Evolutionary conservation across 345 rosid genomes (phyloP).

Genomic region (Linum usitatissimum): DNA sequence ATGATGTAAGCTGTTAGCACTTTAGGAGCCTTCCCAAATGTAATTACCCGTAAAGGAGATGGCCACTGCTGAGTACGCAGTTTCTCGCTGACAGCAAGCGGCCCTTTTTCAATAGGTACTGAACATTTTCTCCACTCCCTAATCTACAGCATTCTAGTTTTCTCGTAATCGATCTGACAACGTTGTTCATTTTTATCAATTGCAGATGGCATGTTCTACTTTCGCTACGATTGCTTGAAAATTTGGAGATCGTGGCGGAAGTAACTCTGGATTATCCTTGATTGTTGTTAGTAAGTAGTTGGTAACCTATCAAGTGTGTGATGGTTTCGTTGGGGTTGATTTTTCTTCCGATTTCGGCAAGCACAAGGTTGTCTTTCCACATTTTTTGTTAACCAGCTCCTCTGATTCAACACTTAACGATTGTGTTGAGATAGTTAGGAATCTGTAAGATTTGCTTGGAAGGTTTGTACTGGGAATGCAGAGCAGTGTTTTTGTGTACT

Average conservation of each 20-base stretch:
- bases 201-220: slow-evolving; percentile 31
- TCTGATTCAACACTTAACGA: no score
- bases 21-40: slow-evolving; percentile 8
- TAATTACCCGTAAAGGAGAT: slow-evolving; percentile 4
- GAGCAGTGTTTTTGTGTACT: no score
- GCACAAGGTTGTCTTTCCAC: not conserved
- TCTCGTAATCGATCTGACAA: slow-evolving; percentile 7
- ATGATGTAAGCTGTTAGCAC: slow-evolving; percentile 23
- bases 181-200: slow-evolving; percentile 6
- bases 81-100: slow-evolving; percentile 17
- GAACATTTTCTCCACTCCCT: not conserved
- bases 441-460: no score
- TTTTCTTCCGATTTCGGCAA: not conserved
- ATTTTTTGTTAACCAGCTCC: no score
- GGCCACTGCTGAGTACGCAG: slow-evolving; percentile 9
- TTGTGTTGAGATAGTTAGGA: no score
- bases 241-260: slow-evolving; percentile 20
- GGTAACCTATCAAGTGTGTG: slow-evolving; percentile 19
- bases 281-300: slow-evolving; percentile 15
- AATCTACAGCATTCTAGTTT: not conserved
- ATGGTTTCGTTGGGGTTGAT: not conserved
- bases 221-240: slow-evolving; percentile 19
- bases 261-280: slow-evolving; percentile 21
- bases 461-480: no score
- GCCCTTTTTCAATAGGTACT: slow-evolving; percentile 28